These are phyloP conservation scores for Achlya hypogyna DNA, from an alignment of 352 stramenopile species.

Conservation along the genomic window DNA sequence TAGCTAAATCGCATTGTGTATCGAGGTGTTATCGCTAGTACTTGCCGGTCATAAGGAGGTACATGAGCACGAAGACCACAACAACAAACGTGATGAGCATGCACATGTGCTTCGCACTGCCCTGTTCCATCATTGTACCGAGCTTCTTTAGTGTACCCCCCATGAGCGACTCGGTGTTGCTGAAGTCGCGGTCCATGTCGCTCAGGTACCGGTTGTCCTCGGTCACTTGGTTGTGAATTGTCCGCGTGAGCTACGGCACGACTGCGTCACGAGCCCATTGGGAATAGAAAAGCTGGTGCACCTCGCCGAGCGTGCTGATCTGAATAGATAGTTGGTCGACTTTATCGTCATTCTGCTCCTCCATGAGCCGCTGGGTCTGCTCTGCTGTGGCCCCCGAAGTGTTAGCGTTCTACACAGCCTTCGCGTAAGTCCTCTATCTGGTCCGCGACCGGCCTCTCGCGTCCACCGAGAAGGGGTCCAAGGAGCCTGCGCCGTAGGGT, in stretches of 20 bases:
- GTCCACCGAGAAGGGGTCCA: too few relatives aligned
- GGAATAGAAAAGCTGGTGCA: slow-evolving; percentile 22
- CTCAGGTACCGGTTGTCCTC: slow-evolving; percentile 79
- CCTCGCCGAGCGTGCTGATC: slow-evolving; percentile 79
- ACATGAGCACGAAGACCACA: slow-evolving; percentile 77
- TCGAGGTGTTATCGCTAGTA: slow-evolving; percentile 4
- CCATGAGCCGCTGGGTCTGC: slow-evolving; percentile 63
- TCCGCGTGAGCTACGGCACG: slow-evolving; percentile 48
- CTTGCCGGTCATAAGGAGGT: slow-evolving; percentile 31
- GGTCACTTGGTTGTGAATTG: slow-evolving; percentile 69
- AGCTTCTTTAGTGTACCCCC: slow-evolving; percentile 81
- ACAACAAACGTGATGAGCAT: slow-evolving; percentile 80
- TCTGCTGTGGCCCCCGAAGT: slow-evolving; percentile 36
- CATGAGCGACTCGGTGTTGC: slow-evolving; percentile 73
- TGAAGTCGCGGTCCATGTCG: slow-evolving; percentile 78
- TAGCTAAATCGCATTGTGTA: background rate
- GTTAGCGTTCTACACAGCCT: slow-evolving; percentile 14
- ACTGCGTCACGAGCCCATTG: background rate
- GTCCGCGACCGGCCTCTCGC: too few relatives aligned
- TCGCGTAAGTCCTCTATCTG: too few relatives aligned
- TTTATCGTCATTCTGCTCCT: slow-evolving; percentile 84
- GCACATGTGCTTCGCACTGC: slow-evolving; percentile 83
- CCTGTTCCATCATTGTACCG: slow-evolving; percentile 79
- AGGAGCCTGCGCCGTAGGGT: background rate
- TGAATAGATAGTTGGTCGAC: slow-evolving; percentile 82